Base-by-base conservation (phyloP, 371 early-diverging fungal species). In the Mucor mucedo region DNA sequence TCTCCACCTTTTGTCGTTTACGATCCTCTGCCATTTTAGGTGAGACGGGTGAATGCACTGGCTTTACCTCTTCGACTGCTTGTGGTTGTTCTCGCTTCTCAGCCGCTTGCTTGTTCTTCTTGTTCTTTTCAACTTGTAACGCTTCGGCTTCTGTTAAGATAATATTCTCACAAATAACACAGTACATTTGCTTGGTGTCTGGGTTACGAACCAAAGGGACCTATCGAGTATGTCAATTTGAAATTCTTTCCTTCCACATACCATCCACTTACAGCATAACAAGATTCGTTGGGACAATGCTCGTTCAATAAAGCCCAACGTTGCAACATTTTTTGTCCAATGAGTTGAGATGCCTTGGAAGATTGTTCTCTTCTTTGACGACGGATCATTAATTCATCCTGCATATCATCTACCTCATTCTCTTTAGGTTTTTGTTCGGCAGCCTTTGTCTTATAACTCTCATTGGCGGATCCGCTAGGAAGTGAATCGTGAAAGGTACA, bases 251-350 rank as follows among this genome's bases (percentile, higher is more conserved):
- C 30, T 50, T 21, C 3, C 50, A 13, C 3, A 44, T 44, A 0
- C 5, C 14, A 44, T 14, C 21, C n/a, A 57, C 73, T 72, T 79
- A 87, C 90, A 7, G 84, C 89, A 61, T 80, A 84, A 63, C 91
- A 89, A 1, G 70, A 54, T 2, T 65, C 68, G 32, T 77, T 86
- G 2, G 85, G 87, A 59, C 91, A 90, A 16, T 77, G 79, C 5
- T 89, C 89, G 33, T 88, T 86, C n/a, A 90, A 60, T 53, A 90
- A 62, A n/a, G 89, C 75, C 91, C 91, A 90, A 38, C 87, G 87
- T 14, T 85, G 84, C 35, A 90, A 68, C 77, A 90, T 75, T 53
- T 84, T 80, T 76, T 89, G 86, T 27, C 89, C 89, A 64, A 90
- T 84, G 29, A 87, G 61, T 49, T 84, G 76, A 35, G 87, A 87